These are phyloP conservation scores for Dendrobium nobile DNA, from an alignment of 106 monocot species.

Conservation along the genomic window DNA sequence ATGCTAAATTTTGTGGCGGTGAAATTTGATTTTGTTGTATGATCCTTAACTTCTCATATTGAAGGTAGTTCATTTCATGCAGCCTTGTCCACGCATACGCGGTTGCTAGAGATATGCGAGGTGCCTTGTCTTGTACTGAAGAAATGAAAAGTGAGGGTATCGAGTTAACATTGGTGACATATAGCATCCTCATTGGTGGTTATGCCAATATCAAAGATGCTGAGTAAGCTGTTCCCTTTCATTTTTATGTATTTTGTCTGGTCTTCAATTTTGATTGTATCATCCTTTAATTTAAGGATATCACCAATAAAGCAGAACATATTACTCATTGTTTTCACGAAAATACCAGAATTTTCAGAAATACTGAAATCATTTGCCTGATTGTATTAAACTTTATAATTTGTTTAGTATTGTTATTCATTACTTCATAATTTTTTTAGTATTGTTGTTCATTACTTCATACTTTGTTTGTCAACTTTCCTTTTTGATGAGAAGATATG, in stretches of 20 bases:
- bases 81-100: slow-evolving; percentile 99
- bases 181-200: slow-evolving; percentile 84
- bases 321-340: neutral
- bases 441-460: neutral
- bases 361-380: neutral
- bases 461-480: neutral
- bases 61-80: slow-evolving; percentile 73
- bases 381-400: neutral
- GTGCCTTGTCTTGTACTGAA: slow-evolving; percentile 77
- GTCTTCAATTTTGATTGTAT: neutral
- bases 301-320: neutral
- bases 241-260: neutral
- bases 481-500: neutral
- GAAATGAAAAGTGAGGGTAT: slow-evolving; percentile 91
- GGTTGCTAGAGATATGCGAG: slow-evolving; percentile 99
- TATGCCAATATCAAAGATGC: slow-evolving; percentile 68
- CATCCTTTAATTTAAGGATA: neutral
- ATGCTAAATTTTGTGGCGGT: neutral
- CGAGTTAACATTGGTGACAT: slow-evolving; percentile 84
- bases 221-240: slow-evolving; percentile 48
- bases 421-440: neutral
- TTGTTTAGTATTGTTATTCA: neutral
- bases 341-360: neutral
- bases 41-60: slow-evolving; percentile 14
- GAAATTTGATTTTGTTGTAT: neutral